Conservation (phyloP, 805 yeast genomes). For the Nakazawaea wyomingensis region DNA sequence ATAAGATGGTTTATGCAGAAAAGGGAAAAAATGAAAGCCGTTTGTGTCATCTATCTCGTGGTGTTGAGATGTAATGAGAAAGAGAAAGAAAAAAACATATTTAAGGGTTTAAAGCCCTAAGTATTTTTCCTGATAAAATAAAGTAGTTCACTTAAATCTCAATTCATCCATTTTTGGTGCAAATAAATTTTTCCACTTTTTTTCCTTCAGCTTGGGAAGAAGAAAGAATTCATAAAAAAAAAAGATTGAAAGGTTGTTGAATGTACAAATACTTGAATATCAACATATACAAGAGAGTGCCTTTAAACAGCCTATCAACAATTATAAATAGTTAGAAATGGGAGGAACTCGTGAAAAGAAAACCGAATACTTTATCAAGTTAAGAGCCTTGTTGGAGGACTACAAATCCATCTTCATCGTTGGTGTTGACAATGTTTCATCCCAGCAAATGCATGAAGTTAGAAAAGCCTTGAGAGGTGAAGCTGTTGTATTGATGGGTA, state of each 20-base stretch:
- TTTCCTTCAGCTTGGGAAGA: neutral
- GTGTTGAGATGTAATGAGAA: neutral
- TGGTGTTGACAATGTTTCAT: conserved; percentile 99
- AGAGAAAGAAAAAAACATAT: too few relatives aligned
- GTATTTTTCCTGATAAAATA: too few relatives aligned
- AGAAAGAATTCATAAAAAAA: too few relatives aligned
- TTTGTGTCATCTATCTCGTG: neutral
- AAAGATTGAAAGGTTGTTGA: neutral
- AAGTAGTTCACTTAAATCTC: too few relatives aligned
- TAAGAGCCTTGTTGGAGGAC: conserved; percentile 92
- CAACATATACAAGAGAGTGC: conserved; percentile 20
- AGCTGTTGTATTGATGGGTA: conserved; percentile 98
- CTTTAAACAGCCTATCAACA: conserved; percentile 91
- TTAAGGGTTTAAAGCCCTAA: neutral
- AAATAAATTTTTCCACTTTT: neutral
- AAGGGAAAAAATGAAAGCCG: too few relatives aligned
- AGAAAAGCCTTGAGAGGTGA: conserved; percentile 94
- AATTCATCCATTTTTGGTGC: neutral
- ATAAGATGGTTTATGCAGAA: too few relatives aligned
- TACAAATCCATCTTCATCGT: conserved; percentile 98
- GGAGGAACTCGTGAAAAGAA: conserved; percentile 99
- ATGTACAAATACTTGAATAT: neutral
- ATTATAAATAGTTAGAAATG: conserved; percentile 77
- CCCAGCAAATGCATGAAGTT: conserved; percentile 99
- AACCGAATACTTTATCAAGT: conserved; percentile 89